Evolutionary conservation across 176 grass and related monocot species (phyloP), one percentile per base, ranked within the genome.

Genomic region (Zea mays): DNA sequence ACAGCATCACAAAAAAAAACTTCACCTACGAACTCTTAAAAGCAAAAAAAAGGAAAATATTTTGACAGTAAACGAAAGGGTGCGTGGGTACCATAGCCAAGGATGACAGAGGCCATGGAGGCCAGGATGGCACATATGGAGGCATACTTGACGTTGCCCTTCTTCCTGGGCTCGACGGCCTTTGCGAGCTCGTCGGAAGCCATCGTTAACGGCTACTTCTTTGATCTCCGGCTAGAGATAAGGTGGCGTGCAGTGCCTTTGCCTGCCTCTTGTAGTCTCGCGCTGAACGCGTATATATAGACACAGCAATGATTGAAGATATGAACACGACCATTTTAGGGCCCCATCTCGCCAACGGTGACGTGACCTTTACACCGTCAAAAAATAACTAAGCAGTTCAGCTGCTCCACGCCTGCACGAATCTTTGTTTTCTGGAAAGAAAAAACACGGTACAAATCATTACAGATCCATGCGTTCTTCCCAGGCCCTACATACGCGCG

Each of bases 41-140:
- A 16, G 34, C 19, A 79, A 67, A 77, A 27, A 27, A 27, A 27
- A 0, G 61, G 42, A 71, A 40, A 38, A 68, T 48, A 19, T 19
- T 34, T 16, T 8, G 17, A 33, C 11, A 35, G n/a, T 1, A 11
- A 15, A 15, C 6, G 14, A 15, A 8, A 10, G 5, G 8, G 2
- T 51, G 15, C 0, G 39, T 40, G n/a, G n/a, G 41, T 83, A 88
- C 90, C 90, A 36, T 92, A 92, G 67, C 90, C 90, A 63, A 86
- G 81, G 49, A 92, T 43, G 77, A 92, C 72, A 64, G 86, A 83
- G 79, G 90, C 81, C 90, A 92, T 92, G 76, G 90, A 92, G 38
- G 86, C 90, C 59, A 88, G 74, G 66, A 88, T 63, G 60, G 90
- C 72, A 35, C 90, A 92, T 20, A 65, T 47, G 65, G 80, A 80